These are phyloP conservation scores for Neurospora sp. DNA, from an alignment of 495 filamentous ascomycete species.

Conservation along the genomic window DNA sequence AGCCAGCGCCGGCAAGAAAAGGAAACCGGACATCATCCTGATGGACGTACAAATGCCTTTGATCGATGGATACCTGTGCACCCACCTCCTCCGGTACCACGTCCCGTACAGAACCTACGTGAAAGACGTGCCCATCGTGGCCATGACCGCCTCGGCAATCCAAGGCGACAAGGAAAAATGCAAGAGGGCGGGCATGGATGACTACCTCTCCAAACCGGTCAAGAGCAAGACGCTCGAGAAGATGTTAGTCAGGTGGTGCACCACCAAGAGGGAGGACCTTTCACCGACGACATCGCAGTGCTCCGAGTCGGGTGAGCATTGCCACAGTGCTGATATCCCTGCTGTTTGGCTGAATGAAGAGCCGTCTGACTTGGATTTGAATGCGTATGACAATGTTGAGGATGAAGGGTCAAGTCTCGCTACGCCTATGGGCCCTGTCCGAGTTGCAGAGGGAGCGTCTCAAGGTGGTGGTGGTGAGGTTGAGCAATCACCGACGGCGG, in stretches of 20 bases:
- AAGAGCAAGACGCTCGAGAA: conserved; percentile 56
- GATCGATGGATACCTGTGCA: conserved; percentile 69
- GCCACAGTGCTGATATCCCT: conserved; percentile 21
- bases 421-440: not conserved
- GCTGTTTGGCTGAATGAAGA: conserved; percentile 8
- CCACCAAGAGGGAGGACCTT: conserved; percentile 9
- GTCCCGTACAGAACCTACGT: conserved; percentile 43
- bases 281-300: conserved; percentile 10
- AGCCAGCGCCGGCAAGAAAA: conserved; percentile 25
- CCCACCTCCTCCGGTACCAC: conserved; percentile 56
- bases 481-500: not conserved
- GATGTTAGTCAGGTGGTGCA: conserved; percentile 54
- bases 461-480: not conserved
- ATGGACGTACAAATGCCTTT: conserved; percentile 87
- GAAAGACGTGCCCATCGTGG: conserved; percentile 58
- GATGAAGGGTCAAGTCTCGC: not conserved
- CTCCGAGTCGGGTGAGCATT: conserved; percentile 22
- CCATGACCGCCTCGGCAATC: conserved; percentile 74
- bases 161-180: conserved; percentile 76
- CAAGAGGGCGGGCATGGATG: conserved; percentile 67
- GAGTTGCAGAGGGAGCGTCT: not conserved
- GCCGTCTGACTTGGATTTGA: not conserved
- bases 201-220: conserved; percentile 73
- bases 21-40: conserved; percentile 63
- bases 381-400: not conserved